A percentile compares a stretch with the other conserved stretches of the same genome.
Evolutionary conservation across 2,329 filamentous ascomycete species (phyloP).

Genomic region (Aciculosporium take): DNA sequence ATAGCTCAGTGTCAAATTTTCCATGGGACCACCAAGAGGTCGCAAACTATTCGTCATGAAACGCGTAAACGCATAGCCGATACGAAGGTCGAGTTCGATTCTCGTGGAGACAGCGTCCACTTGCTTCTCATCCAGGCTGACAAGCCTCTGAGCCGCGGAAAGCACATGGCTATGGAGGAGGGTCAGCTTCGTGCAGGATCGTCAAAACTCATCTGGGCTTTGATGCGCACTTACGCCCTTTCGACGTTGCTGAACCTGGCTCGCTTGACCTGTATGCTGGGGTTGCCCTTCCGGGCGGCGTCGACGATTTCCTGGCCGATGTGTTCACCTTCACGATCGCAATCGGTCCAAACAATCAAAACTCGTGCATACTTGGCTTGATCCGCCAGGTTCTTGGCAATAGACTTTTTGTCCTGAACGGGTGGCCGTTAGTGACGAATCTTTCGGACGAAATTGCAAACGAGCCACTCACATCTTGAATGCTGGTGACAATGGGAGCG

Average conservation of each 20-base stretch:
- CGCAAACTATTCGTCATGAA: slow-evolving; percentile 72
- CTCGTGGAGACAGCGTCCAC: slow-evolving; percentile 77
- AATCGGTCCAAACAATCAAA: slow-evolving; percentile 97
- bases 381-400: slow-evolving; percentile 72
- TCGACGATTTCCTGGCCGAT: slow-evolving; percentile 85
- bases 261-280: slow-evolving; percentile 62
- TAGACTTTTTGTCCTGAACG: slow-evolving; percentile 55
- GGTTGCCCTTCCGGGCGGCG: slow-evolving; percentile 62
- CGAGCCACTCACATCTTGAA: slow-evolving; percentile 43
- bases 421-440: neutral
- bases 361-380: slow-evolving; percentile 60
- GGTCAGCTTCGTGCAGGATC: slow-evolving; percentile 6
- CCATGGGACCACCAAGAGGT: slow-evolving; percentile 51
- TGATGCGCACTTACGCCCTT: slow-evolving; percentile 46
- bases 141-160: slow-evolving; percentile 62
- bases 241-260: slow-evolving; percentile 95
- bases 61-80: slow-evolving; percentile 84
- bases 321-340: slow-evolving; percentile 92
- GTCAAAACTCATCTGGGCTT: too few relatives aligned
- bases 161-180: slow-evolving; percentile 61
- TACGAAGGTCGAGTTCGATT: slow-evolving; percentile 84
- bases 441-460: too few relatives aligned
- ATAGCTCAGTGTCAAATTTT: slow-evolving; percentile 61
- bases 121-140: slow-evolving; percentile 69
- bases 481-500: slow-evolving; percentile 54